Percentiles rank a stretch among this genome's conserved stretches.
Evolutionary conservation across 768 basidiomycete genomes (phyloP).

Genomic region (Mycena epipterygia): DNA sequence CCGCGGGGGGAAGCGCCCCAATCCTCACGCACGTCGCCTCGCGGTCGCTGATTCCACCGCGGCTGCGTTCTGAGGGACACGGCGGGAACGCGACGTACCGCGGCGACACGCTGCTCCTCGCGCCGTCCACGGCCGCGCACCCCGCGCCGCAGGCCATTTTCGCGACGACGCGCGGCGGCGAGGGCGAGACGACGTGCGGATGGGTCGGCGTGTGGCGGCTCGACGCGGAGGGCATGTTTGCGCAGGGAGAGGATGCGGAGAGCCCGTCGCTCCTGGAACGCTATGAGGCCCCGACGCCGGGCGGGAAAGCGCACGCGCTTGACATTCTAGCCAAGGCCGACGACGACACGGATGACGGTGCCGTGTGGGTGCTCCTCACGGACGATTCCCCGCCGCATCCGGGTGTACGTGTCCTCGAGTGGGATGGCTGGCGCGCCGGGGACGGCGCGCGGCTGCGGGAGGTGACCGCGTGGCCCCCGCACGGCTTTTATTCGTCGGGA

Average conservation of each 20-base stretch:
- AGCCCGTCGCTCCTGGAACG: conserved; percentile 47
- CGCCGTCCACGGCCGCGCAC: conserved; percentile 50
- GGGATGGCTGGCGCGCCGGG: conserved; percentile 60
- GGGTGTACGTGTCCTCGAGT: conserved; percentile 63
- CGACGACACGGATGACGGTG: conserved; percentile 41
- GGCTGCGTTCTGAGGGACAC: conserved; percentile 24
- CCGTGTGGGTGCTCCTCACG: conserved; percentile 63
- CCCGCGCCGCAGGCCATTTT: conserved; percentile 57
- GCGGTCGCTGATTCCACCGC: conserved; percentile 43
- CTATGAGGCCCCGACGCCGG: conserved; percentile 61
- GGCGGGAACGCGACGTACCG: conserved; percentile 28
- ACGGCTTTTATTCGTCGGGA: conserved; percentile 24
- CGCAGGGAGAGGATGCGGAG: conserved; percentile 19
- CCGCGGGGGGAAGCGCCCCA: conserved; percentile 3
- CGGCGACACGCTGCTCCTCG: conserved; percentile 47
- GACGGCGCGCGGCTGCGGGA: conserved; percentile 47
- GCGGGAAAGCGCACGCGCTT: conserved; percentile 67
- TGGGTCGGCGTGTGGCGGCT: conserved; percentile 61
- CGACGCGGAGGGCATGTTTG: conserved; percentile 54
- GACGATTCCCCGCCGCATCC: conserved; percentile 58
- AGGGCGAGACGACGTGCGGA: conserved; percentile 48
- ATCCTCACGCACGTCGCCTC: conserved; percentile 39
- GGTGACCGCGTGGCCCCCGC: conserved; percentile 58
- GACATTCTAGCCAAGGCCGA: conserved; percentile 54
- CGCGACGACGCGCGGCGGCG: conserved; percentile 62